phyloP scores from a whole-genome alignment of 768 basidiomycete genomes.

The Albatrellus ellisii region DNA sequence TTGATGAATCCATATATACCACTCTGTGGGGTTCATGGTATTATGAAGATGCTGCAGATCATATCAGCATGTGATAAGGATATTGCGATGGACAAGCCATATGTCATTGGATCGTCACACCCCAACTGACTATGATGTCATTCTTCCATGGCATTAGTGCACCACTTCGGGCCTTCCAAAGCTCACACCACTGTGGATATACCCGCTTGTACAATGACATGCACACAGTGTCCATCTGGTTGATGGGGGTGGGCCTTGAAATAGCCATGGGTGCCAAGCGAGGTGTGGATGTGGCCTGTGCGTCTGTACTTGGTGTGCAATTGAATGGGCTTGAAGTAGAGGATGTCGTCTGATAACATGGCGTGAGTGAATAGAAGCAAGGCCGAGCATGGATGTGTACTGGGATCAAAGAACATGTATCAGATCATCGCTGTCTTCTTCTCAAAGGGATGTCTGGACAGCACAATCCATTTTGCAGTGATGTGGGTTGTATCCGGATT shows the following conservation, averaged over 20 bases:
- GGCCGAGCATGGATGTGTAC: constrained; percentile 24
- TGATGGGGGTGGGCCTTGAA: constrained; percentile 93
- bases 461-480: constrained; percentile 84
- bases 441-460: constrained; percentile 95
- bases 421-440: constrained; percentile 94
- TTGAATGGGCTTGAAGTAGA: constrained; percentile 89
- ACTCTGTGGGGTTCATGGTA: no score
- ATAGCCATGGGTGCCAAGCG: constrained; percentile 91
- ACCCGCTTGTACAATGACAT: constrained; percentile 93
- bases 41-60: no score
- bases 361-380: constrained; percentile 6
- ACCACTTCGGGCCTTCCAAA: constrained; percentile 26
- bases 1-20: no score
- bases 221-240: constrained; percentile 95
- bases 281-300: constrained; percentile 79
- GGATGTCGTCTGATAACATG: constrained; percentile 55
- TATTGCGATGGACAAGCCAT: no score
- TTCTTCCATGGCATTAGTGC: constrained; percentile 16
- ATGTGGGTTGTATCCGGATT: constrained; percentile 86
- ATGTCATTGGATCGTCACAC: no score
- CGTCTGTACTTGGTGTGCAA: constrained; percentile 87
- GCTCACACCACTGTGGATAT: constrained; percentile 73
- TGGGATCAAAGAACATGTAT: constrained; percentile 95
- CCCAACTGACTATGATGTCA: no score
- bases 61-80: no score